Evolutionary conservation across 129 eudicot species (phyloP), one percentile per base, ranked within the genome.

Genomic region (Escallonia rubra): DNA sequence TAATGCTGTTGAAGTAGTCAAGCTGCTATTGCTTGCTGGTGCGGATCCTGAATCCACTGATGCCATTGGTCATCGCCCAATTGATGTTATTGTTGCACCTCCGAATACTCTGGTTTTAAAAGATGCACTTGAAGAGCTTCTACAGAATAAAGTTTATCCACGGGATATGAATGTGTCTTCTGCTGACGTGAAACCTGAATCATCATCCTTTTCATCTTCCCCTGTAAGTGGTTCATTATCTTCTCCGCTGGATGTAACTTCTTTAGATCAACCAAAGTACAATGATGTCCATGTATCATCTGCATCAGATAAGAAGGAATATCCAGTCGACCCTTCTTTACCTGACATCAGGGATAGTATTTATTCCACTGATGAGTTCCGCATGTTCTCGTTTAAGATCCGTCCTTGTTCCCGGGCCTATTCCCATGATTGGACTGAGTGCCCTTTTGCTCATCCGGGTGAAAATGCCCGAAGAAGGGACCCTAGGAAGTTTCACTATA

Each of bases 161-260:
- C 58, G 82, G 3, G 57, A 68, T 15, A 84, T 84, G 3, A 69
- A 71, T 69, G 79, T 83, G 3, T 50, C 55, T 54, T 82, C 86
- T 59, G 34, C 1, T 23, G 34, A 23, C 1, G 34, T 23, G 34
- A 23, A 23, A 23, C 34, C 34, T 23, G 34, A 23, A 23, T 88
- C 91, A 4, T 89, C 96, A 2, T 75, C 85, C 6, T 63, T 88
- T 6, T 88, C 96, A 3, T 85, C 96, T 13, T 85, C 91, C 0
- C 85, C 89, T 0, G 91, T 80, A 10, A 81, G 80, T 58, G 80
- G 85, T 10, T 88, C 96, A 10, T 82, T 88, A 2, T 56, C 78
- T 45, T 88, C 96, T 15, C 90, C 85, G 16, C 77, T 86, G 3
- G 81, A 81, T 23, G 34, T 23, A 23, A 23, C 42, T 43, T 39